Conservation (phyloP, 306 rosid species). For the Trichosanthes truncata region DNA sequence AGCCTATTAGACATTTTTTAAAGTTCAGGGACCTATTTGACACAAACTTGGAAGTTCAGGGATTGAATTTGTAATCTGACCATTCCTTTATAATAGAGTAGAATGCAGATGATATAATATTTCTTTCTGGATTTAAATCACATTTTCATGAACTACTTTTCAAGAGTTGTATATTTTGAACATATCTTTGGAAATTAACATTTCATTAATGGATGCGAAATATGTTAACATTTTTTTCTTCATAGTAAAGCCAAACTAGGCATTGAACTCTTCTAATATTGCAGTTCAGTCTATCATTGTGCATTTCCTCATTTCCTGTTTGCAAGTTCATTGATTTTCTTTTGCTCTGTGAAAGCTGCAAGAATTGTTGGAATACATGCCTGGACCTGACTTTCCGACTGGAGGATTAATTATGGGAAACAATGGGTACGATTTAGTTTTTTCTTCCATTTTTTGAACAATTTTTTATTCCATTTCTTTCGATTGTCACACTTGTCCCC, state of each 20-base stretch:
- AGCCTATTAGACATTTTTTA: neutral
- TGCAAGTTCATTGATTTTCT: slow-evolving; percentile 9
- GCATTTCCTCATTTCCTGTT: neutral
- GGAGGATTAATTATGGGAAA: slow-evolving; percentile 98
- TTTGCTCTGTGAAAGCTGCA: slow-evolving; percentile 52
- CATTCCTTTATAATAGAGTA: neutral
- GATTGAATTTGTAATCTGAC: neutral
- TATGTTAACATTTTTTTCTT: neutral
- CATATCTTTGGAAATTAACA: neutral
- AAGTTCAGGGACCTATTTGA: neutral
- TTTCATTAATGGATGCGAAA: neutral
- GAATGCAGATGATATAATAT: too few relatives aligned
- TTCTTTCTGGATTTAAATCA: too few relatives aligned
- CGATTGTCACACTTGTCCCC: neutral
- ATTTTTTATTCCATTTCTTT: neutral
- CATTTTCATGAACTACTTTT: neutral
- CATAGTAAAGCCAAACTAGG: neutral
- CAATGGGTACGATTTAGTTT: slow-evolving; percentile 49
- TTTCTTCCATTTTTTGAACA: neutral
- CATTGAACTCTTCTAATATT: neutral
- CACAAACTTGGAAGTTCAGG: neutral
- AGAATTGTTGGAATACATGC: slow-evolving; percentile 99
- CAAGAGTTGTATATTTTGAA: neutral
- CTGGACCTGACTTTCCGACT: slow-evolving; percentile 99
- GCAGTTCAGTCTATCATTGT: neutral